A percentile compares a stretch with the other conserved stretches of the same genome.
Conservation (phyloP, 495 filamentous ascomycete genomes). For the Aspergillus olivimuriae region DNA sequence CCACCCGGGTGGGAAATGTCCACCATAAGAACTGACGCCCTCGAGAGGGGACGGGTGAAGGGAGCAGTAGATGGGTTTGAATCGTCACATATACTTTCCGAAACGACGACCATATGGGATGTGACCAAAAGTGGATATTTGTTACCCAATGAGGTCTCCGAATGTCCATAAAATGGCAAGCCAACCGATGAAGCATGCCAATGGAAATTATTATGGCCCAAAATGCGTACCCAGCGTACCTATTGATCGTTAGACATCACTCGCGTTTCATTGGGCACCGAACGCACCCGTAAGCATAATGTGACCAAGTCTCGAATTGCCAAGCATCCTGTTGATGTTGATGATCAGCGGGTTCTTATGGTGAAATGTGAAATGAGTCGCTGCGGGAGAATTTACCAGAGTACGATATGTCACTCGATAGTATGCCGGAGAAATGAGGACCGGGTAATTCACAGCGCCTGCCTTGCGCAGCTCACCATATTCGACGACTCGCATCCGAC, state of each 20-base stretch:
- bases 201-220: slow-evolving; percentile 24
- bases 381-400: slow-evolving; percentile 17
- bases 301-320: slow-evolving; percentile 31
- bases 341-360: background rate
- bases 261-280: no score
- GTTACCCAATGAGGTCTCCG: background rate
- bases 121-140: background rate
- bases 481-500: slow-evolving; percentile 24
- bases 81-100: slow-evolving; percentile 17
- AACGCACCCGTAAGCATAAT: slow-evolving; percentile 31
- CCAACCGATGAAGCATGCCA: slow-evolving; percentile 22
- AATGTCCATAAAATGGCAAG: slow-evolving; percentile 3
- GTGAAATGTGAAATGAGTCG: no score
- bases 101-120: background rate
- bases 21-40: slow-evolving; percentile 27
- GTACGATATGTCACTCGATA: slow-evolving; percentile 29
- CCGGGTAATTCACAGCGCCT: slow-evolving; percentile 14
- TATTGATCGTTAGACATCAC: background rate
- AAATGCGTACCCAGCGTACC: slow-evolving; percentile 24
- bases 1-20: slow-evolving; percentile 35
- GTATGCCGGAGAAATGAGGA: slow-evolving; percentile 26
- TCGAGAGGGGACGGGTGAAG: slow-evolving; percentile 22
- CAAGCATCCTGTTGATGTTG: slow-evolving; percentile 21
- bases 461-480: slow-evolving; percentile 21
- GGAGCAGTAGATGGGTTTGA: slow-evolving; percentile 28